Evolutionary conservation across 129 eudicot species (phyloP), one percentile per base, ranked within the genome.

Genomic region (Saposhnikovia divaricata): DNA sequence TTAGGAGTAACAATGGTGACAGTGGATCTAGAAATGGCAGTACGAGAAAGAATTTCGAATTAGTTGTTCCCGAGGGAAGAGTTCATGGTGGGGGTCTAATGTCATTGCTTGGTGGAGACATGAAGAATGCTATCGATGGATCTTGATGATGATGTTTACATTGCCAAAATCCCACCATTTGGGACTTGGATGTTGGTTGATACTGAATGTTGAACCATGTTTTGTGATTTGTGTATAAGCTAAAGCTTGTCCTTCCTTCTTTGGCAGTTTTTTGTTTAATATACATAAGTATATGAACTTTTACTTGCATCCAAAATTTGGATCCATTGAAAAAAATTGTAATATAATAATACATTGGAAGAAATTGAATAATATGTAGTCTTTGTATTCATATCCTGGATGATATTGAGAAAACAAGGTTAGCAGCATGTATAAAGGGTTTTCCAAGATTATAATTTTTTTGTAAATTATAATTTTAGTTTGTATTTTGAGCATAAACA

Each of bases 41-140:
- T 8, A 77, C 16, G 13, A 53, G 76, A 51, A 88, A 83, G 82
- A 55, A 86, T 43, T 21, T 73, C 14, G 88, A 78, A 74, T 84
- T 83, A 28, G 83, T 23, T 81, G 81, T 85, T 31, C 85, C 92
- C 0, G 93, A 89, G 73, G 93, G 93, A 43, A 85, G 98, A 75
- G 98, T 93, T 39, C 96, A 93, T 75, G 90, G 91, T 4, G 98
- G 96, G 76, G 90, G 93, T 6, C 85, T 90, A 12, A 66, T 90
- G 76, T 85, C 92, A 2, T 82, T 87, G 77, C 81, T 90, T 8
- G 82, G 87, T 5, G 87, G 96, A 51, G 84, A 82, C 77, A 48
- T 90, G 80, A 78, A 47, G 28, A 89, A 85, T 71, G 84, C 86
- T 4, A 77, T 85, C 15, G 86, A 86, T 82, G 83, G 86, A 81